These are phyloP conservation scores for Chamaecyparis obtusa DNA, from an alignment of 75 land plant genomes.

Conservation along the genomic window DNA sequence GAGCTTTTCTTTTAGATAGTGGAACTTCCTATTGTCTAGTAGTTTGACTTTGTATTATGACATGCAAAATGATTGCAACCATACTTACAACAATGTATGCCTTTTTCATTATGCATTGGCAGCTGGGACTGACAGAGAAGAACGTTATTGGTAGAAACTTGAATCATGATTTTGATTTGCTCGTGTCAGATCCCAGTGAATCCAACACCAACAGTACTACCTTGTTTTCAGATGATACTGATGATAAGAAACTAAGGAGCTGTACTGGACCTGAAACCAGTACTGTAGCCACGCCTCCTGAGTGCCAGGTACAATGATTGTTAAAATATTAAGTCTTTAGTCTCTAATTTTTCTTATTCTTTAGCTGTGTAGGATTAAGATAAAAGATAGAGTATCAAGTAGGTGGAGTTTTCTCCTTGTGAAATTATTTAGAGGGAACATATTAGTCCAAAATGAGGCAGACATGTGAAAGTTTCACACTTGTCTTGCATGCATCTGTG, in stretches of 20 bases:
- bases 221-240: constrained; percentile 83
- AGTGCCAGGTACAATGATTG: constrained; percentile 32
- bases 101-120: constrained; percentile 17
- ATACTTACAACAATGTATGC: constrained; percentile 1
- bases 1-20: constrained; percentile 7
- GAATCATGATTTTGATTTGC: constrained; percentile 52
- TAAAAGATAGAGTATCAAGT: not conserved
- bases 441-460: not conserved
- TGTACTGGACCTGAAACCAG: constrained; percentile 29
- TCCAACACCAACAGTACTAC: constrained; percentile 79
- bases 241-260: constrained; percentile 46
- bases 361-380: not conserved
- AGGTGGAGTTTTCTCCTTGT: not conserved
- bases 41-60: not conserved
- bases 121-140: constrained; percentile 86
- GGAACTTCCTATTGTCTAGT: not conserved
- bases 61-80: not conserved
- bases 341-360: not conserved
- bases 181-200: constrained; percentile 79
- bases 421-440: not conserved
- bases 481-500: not conserved
- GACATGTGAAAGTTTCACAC: not conserved
- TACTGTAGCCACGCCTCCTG: constrained; percentile 26
- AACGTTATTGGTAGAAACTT: constrained; percentile 36
- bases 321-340: not conserved